phyloP scores from a whole-genome alignment of 2,329 filamentous ascomycete species.

The Clathrospora elynae region DNA sequence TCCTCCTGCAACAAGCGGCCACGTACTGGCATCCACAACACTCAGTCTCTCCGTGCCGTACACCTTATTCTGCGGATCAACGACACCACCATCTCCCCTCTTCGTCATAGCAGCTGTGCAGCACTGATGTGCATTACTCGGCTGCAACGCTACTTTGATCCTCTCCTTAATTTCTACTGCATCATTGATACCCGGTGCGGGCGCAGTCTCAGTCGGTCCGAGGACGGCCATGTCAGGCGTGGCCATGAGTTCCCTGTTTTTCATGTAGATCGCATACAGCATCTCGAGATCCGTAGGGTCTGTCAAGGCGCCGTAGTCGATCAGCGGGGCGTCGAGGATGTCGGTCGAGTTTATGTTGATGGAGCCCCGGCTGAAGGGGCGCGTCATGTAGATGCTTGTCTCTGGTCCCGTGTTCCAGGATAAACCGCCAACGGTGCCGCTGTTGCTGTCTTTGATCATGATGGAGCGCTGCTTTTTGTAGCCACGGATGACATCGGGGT shows the following conservation, averaged over 20 bases:
- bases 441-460: slow-evolving; percentile 23
- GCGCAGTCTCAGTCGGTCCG: slow-evolving; percentile 38
- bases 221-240: slow-evolving; percentile 38
- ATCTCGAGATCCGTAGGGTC: slow-evolving; percentile 42
- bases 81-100: slow-evolving; percentile 25
- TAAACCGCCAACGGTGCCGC: slow-evolving; percentile 30
- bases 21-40: slow-evolving; percentile 34
- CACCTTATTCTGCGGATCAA: slow-evolving; percentile 24
- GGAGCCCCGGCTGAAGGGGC: slow-evolving; percentile 45
- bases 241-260: slow-evolving; percentile 41
- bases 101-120: slow-evolving; percentile 32
- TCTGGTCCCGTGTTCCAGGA: slow-evolving; percentile 28
- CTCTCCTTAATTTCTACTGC: slow-evolving; percentile 11
- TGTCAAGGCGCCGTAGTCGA: slow-evolving; percentile 36
- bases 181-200: slow-evolving; percentile 25
- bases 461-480: slow-evolving; percentile 34
- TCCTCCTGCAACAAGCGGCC: slow-evolving; percentile 22
- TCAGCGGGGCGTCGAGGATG: slow-evolving; percentile 28
- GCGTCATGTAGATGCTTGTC: slow-evolving; percentile 36
- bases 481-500: slow-evolving; percentile 28
- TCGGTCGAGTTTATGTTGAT: slow-evolving; percentile 39
- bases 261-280: slow-evolving; percentile 38
- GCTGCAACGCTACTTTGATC: slow-evolving; percentile 12
- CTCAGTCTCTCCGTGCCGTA: slow-evolving; percentile 26
- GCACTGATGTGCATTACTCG: slow-evolving; percentile 27